phyloP scores from a whole-genome alignment of 106 monocot genomes.

The Phalaenopsis equestris region DNA sequence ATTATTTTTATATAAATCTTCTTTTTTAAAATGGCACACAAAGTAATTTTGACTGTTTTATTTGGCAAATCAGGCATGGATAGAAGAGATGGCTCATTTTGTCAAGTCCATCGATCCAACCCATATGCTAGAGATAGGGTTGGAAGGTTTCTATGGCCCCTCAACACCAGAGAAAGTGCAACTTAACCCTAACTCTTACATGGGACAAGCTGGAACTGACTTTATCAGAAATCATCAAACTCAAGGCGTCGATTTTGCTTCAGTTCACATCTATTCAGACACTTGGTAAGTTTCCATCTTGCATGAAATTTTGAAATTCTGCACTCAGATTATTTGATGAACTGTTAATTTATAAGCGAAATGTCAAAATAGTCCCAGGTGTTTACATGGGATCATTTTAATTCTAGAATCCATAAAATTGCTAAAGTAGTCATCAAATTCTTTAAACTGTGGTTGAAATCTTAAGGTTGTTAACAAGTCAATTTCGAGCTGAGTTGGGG shows the following conservation, averaged over 20 bases:
- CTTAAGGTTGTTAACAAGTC: too few relatives aligned
- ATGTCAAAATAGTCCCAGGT: too few relatives aligned
- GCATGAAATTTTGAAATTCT: background rate
- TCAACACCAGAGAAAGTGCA: constrained; percentile 58
- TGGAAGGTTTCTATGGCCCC: constrained; percentile 79
- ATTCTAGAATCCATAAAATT: too few relatives aligned
- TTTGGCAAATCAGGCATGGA: constrained; percentile 51
- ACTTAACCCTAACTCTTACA: constrained; percentile 36
- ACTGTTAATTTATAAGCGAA: background rate
- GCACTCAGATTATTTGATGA: background rate
- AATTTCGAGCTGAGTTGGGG: too few relatives aligned
- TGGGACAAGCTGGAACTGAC: constrained; percentile 55
- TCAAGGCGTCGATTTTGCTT: constrained; percentile 70
- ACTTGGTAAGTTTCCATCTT: constrained; percentile 34
- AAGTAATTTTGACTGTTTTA: background rate
- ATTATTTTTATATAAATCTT: too few relatives aligned
- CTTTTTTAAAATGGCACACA: background rate
- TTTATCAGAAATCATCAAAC: constrained; percentile 76
- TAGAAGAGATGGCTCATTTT: constrained; percentile 82
- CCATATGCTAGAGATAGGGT: constrained; percentile 62
- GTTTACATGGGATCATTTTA: too few relatives aligned
- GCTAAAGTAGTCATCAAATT: too few relatives aligned
- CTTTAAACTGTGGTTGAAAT: too few relatives aligned
- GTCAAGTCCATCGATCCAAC: constrained; percentile 70
- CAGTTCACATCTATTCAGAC: constrained; percentile 80